phyloP scores from a whole-genome alignment of 2,329 filamentous ascomycete genomes.

The Ophiocordyceps camponoti-leonardi region DNA sequence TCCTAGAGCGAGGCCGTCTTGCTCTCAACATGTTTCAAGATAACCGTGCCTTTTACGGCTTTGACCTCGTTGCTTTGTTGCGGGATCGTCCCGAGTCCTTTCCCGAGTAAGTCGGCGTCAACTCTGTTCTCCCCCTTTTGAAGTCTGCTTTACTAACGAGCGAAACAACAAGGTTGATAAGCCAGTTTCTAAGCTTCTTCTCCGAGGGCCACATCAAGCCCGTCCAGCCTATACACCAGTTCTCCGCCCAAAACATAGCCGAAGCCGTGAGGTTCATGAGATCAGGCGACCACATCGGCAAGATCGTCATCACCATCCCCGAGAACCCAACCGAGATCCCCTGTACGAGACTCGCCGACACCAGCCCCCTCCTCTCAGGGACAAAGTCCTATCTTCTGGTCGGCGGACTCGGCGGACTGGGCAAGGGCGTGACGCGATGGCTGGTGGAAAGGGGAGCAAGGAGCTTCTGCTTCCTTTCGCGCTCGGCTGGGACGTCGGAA shows the following conservation, averaged over 20 bases:
- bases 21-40: constrained; percentile 24
- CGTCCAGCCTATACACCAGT: constrained; percentile 1
- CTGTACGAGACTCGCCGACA: not conserved
- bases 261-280: constrained; percentile 8
- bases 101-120: not conserved
- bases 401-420: not conserved
- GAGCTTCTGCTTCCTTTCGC: constrained; percentile 3
- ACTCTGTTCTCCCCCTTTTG: not conserved
- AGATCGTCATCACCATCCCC: constrained; percentile 6
- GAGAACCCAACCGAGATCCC: not conserved
- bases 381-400: not conserved
- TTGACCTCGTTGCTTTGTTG: constrained; percentile 11
- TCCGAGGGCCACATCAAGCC: constrained; percentile 1
- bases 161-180: not conserved
- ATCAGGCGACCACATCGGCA: constrained; percentile 7
- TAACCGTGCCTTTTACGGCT: constrained; percentile 12
- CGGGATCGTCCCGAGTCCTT: not conserved
- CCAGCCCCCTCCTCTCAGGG: not conserved
- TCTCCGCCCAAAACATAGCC: constrained; percentile 1
- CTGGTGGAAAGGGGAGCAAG: not conserved
- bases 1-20: constrained; percentile 18
- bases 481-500: constrained; percentile 1
- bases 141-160: not conserved
- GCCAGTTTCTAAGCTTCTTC: not conserved
- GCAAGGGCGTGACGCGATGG: not conserved